phyloP scores from a whole-genome alignment of 345 rosid species.

The Lenwebbia sp. region DNA sequence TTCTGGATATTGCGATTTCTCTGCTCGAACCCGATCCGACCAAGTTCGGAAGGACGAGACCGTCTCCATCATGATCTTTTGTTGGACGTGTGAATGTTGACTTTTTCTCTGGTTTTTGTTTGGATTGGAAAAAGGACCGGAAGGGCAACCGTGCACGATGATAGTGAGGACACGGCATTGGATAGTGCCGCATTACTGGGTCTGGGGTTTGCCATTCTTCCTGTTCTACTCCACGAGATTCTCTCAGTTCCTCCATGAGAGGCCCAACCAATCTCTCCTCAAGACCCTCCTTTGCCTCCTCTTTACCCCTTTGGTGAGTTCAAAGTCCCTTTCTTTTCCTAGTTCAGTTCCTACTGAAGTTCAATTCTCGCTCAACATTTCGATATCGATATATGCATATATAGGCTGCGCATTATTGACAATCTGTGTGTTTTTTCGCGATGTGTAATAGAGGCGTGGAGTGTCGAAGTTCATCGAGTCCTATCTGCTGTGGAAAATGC shows the following conservation, averaged over 20 bases:
- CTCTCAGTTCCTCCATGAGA: slow-evolving; percentile 73
- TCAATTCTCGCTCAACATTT: neutral
- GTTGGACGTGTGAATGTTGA: neutral
- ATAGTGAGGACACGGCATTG: slow-evolving; percentile 69
- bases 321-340: neutral
- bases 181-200: slow-evolving; percentile 76
- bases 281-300: slow-evolving; percentile 40
- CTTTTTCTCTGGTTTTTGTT: neutral
- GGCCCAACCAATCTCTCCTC: slow-evolving; percentile 54
- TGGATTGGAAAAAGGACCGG: slow-evolving; percentile 25
- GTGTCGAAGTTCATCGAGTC: slow-evolving; percentile 80
- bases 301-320: slow-evolving; percentile 51
- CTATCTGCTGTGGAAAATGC: slow-evolving; percentile 63
- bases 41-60: neutral
- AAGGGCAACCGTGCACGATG: slow-evolving; percentile 66
- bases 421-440: neutral
- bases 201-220: slow-evolving; percentile 89
- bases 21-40: neutral
- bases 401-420: neutral
- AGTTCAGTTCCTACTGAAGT: neutral
- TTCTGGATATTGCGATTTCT: neutral
- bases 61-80: neutral
- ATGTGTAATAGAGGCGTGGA: slow-evolving; percentile 36
- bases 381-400: too few species aligned
- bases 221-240: slow-evolving; percentile 77